Percentiles rank a stretch among this genome's conserved stretches.
phyloP scores from a whole-genome alignment of 495 filamentous ascomycete genomes.

The Eremomyces bilateralis region DNA sequence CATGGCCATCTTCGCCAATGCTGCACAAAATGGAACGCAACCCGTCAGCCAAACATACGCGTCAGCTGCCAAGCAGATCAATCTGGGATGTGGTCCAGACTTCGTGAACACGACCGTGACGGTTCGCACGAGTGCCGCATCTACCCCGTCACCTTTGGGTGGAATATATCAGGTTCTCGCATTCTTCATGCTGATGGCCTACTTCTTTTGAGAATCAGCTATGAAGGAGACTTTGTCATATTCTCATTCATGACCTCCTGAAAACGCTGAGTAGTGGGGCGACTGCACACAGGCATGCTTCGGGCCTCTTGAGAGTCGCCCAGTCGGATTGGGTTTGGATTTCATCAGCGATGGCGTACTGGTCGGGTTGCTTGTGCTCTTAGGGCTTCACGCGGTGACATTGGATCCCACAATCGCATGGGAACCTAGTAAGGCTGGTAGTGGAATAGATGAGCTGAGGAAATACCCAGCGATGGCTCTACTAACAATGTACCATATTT shows the following conservation, averaged over 20 bases:
- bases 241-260: neutral
- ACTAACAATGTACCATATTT: too few species aligned
- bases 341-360: too few species aligned
- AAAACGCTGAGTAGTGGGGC: neutral
- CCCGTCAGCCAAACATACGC: constrained; percentile 17
- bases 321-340: too few species aligned
- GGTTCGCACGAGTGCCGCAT: neutral
- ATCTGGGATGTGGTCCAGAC: constrained; percentile 15
- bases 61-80: constrained; percentile 16
- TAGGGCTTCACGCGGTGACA: too few species aligned
- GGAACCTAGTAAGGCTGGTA: too few species aligned
- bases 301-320: too few species aligned
- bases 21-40: constrained; percentile 16
- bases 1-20: constrained; percentile 16
- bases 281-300: neutral
- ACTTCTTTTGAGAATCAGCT: neutral
- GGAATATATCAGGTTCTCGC: neutral
- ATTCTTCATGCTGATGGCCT: neutral
- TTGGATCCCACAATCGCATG: too few species aligned
- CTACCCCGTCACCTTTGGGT: neutral
- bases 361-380: too few species aligned
- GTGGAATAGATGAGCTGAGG: too few species aligned
- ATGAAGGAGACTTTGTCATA: neutral
- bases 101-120: constrained; percentile 15
- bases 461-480: too few species aligned